Base-by-base conservation (phyloP, 768 basidiomycete genomes). In the Auriscalpium microsporum region DNA sequence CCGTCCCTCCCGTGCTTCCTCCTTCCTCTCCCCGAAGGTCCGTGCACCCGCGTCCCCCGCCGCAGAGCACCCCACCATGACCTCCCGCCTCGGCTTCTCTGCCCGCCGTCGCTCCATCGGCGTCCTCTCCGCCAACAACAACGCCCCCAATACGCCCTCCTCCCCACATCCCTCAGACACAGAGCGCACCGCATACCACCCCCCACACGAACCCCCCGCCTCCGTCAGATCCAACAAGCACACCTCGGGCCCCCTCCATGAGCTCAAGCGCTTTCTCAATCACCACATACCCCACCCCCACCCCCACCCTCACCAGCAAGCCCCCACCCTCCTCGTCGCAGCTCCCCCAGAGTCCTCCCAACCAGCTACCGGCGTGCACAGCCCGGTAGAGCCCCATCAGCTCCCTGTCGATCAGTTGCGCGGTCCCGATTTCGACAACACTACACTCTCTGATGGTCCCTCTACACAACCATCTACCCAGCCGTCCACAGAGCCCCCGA, bases 221-320 rank as follows among this genome's bases (percentile, higher is more conserved):
- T 17, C 52, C 4, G 14, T 51, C 49, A 68, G 67, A 59, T 52
- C 58, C 54, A 44, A 55, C 46, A 71, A 73, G 61, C 69, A 78
- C 60, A 75, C 77, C 55, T 78, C 78, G 58, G 87, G 91, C 0
- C 87, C 92, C 2, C 79, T 98, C 50, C 84, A 89, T 71, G 94
- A 97, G 70, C 83, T 97, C 65, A 92, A 92, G 68, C 88, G 94
- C 33, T 96, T 98, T 75, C 80, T 99, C 59, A 90, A 95, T 72
- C 82, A 90, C 71, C 92, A 95, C 72, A 84, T 95, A 49, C 83
- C 83, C 56, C 73, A 69, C 58, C 59, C 60, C 56, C 58, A 71
- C 48, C 83, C 83, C 56, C 73, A 69, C 58, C 59, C 60, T 56
- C 58, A 71, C 48, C 63, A 61, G 63, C 56, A 60, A 58, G 55